Base-by-base conservation (phyloP, 2,329 filamentous ascomycete genomes). In the Aspergillus quadricinctus region DNA sequence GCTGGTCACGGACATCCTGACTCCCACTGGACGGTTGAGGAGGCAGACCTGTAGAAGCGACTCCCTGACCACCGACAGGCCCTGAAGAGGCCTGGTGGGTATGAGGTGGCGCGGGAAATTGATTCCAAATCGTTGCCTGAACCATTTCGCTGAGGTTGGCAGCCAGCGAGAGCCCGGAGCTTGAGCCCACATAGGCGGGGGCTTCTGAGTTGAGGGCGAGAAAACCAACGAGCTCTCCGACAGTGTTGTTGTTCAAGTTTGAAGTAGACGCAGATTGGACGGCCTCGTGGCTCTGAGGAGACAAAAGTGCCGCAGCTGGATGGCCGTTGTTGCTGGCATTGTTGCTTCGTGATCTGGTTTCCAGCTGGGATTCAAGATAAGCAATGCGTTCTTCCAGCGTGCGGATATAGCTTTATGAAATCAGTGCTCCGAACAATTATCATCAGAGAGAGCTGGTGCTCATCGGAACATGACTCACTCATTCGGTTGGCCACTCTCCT, bases 71-170 rank as follows among this genome's bases (percentile, higher is more conserved):
- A 14, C 48, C 17, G 21, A 14, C 53, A 54, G 58, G 52, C 59
- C 61, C 27, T 64, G 67, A n/a, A 5, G 50, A 40, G 6, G 40
- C 60, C 37, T 58, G 59, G 19, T 59, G 60, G 5, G 53, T 56
- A 31, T 65, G 61, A 52, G 66, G 66, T 14, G 63, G 64, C 1
- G 68, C 65, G 17, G 81, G 66, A 1, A 78, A 76, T 58, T 81
- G 81, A 50, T 80, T 80, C 80, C 79, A 81, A 1, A 81, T 78
- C 19, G 79, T 81, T 0, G 78, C 77, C 61, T 81, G 79, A 8
- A 81, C 79, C 77, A 82, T 81, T 51, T 80, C 78, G 23, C 79
- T 78, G 7, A 82, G 69, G 58, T 81, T 78, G 8, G 77, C 71
- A 4, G 80, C 80, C 48, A 82, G 62, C 14, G 78, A 76, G 31